These are phyloP conservation scores for Azolla pinnata DNA, from an alignment of 75 land plant genomes.

Conservation along the genomic window DNA sequence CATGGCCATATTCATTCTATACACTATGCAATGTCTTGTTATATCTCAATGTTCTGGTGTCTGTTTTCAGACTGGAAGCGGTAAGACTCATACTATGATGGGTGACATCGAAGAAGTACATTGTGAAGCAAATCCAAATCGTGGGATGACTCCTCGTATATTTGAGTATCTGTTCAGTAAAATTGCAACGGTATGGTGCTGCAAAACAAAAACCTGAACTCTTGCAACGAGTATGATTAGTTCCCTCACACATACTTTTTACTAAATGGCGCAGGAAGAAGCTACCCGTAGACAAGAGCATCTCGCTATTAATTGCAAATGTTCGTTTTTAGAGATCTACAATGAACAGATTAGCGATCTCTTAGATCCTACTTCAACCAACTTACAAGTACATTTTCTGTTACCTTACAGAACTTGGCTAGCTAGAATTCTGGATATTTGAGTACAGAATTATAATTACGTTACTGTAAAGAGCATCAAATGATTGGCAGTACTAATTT, in stretches of 20 bases:
- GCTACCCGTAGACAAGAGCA: constrained; percentile 20
- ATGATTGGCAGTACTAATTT: background rate
- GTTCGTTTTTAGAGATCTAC: constrained; percentile 43
- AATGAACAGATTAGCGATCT: constrained; percentile 48
- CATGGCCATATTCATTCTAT: background rate
- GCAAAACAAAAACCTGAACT: too few species aligned
- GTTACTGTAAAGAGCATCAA: background rate
- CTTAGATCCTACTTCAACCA: constrained; percentile 39
- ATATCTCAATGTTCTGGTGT: constrained; percentile 2
- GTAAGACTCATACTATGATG: constrained; percentile 95
- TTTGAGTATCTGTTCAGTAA: constrained; percentile 32
- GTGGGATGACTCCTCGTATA: constrained; percentile 81
- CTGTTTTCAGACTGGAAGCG: constrained; percentile 81
- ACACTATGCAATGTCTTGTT: background rate
- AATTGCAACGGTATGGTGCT: constrained; percentile 24
- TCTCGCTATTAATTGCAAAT: constrained; percentile 37
- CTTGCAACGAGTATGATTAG: too few species aligned
- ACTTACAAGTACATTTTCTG: constrained; percentile 20
- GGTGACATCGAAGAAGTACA: constrained; percentile 70
- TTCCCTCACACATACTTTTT: background rate
- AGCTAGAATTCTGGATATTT: background rate
- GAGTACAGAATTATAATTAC: background rate
- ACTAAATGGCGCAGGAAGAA: constrained; percentile 25
- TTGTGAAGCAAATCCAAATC: constrained; percentile 46
- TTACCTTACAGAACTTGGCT: too few species aligned